Evolutionary conservation across 768 basidiomycete genomes (phyloP).

Genomic region (Lactifluus rugatus): DNA sequence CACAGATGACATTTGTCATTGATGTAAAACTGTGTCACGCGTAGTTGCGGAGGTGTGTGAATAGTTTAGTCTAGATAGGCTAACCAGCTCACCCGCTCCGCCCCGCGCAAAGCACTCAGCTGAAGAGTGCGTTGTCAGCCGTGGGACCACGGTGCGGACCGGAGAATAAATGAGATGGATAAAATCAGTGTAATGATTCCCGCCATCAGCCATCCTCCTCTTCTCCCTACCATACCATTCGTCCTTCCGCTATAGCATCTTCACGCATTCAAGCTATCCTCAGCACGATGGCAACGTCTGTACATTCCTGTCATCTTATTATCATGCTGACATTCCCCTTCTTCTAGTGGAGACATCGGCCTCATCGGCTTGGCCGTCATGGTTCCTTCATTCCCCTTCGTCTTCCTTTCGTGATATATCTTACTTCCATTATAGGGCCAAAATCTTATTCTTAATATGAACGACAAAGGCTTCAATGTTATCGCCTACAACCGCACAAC

Average conservation of each 20-base stretch:
- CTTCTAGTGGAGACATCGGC: constrained; percentile 84
- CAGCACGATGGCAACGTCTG: constrained; percentile 37
- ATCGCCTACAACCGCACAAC: constrained; percentile 96
- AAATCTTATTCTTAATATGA: constrained; percentile 98
- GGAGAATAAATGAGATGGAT: constrained; percentile 4
- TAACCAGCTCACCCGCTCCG: not conserved
- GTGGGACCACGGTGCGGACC: constrained; percentile 5
- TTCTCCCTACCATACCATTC: not conserved
- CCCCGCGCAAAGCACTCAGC: no score
- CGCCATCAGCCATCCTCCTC: constrained; percentile 14
- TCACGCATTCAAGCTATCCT: constrained; percentile 29
- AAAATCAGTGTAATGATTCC: not conserved
- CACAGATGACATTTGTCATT: not conserved
- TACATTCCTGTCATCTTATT: constrained; percentile 30
- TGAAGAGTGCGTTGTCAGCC: not conserved
- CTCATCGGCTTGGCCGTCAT: constrained; percentile 99
- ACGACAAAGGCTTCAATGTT: constrained; percentile 98
- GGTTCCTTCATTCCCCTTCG: constrained; percentile 36
- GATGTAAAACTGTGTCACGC: not conserved
- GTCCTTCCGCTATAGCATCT: constrained; percentile 16
- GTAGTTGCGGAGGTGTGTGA: not conserved
- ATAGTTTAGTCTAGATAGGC: no score
- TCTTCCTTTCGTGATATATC: constrained; percentile 18
- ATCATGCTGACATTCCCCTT: constrained; percentile 21
- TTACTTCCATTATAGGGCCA: constrained; percentile 53